Evolutionary conservation across 495 filamentous ascomycete species (phyloP), one percentile per base, ranked within the genome.

Genomic region (Paragyromitra xinjiangensis): DNA sequence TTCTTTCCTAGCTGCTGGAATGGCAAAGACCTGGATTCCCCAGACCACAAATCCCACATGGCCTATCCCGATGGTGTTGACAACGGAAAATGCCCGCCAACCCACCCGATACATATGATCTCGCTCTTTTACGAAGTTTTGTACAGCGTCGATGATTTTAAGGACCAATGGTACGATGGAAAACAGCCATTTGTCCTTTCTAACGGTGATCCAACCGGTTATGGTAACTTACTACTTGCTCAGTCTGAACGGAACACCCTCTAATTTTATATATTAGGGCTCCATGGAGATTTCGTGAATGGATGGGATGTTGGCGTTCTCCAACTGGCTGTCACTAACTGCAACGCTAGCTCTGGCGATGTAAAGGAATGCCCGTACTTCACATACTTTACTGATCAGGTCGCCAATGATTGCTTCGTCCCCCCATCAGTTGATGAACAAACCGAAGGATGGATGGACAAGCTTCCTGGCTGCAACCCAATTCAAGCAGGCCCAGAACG

Each of bases 241-340:
- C 6, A 86, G 75, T 74, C 83, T 0, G 85, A 82, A 7, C 86
- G 86, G 44, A 87, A 84, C 70, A 85, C 83, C 14, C n/a, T 58
- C 61, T 71, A 72, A 77, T 24, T 6, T 34, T 56, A 63, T 2
- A 9, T 48, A 42, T 64, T 44, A 77, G 71, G 72, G 40, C 87
- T 88, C 62, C 91, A 93, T 83, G 90, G 87, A 44, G 91, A 93
- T 83, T 93, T 93, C 83, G 84, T 93, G 56, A 88, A 91, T 59
- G 92, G 90, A 39, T 94, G 92, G 92, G 88, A 93, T 74, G 82
- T 85, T 64, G 74, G 83, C 5, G 84, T 86, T 65, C 88, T 93
- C 22, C 87, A 92, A 81, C 84, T 86, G 44, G 89, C 89, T 73
- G 85, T 92, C 72, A 82, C 90, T 61, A 84, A 82, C 29, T 93